These are phyloP conservation scores for Leishmania braziliensis DNA, from an alignment of 208 protist species.

Conservation along the genomic window DNA sequence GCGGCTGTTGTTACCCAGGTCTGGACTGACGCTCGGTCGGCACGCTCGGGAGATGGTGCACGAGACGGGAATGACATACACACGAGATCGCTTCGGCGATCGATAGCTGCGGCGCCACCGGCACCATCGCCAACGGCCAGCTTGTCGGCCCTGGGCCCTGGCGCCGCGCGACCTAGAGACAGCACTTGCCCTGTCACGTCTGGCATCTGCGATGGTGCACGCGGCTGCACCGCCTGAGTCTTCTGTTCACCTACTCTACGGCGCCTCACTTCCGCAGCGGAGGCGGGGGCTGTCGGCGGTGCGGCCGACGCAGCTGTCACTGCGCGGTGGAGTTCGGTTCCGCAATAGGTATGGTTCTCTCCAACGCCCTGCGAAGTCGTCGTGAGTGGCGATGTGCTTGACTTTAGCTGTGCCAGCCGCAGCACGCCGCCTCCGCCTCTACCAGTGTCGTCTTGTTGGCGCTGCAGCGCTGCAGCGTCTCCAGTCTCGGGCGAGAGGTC, in stretches of 20 bases:
- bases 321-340: too few relatives aligned
- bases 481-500: constrained; percentile 39
- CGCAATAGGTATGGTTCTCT: not conserved
- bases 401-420: not conserved
- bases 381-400: not conserved
- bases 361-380: not conserved
- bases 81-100: constrained; percentile 12
- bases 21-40: not conserved
- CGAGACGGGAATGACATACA: not conserved
- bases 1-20: not conserved
- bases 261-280: not conserved
- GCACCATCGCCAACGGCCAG: not conserved
- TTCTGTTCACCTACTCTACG: not conserved
- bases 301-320: not conserved
- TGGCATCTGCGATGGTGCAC: not conserved
- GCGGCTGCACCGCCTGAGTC: not conserved
- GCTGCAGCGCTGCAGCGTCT: not conserved
- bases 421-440: not conserved
- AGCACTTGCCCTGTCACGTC: not conserved
- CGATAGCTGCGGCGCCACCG: not conserved
- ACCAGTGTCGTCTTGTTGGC: not conserved
- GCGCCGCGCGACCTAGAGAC: not conserved
- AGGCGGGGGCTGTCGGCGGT: not conserved
- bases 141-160: not conserved
- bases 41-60: constrained; percentile 14